Percentiles rank a stretch among this genome's conserved stretches.
These are phyloP conservation scores for Lepidopterella palustris DNA, from an alignment of 495 filamentous ascomycete genomes.

Conservation along the genomic window DNA sequence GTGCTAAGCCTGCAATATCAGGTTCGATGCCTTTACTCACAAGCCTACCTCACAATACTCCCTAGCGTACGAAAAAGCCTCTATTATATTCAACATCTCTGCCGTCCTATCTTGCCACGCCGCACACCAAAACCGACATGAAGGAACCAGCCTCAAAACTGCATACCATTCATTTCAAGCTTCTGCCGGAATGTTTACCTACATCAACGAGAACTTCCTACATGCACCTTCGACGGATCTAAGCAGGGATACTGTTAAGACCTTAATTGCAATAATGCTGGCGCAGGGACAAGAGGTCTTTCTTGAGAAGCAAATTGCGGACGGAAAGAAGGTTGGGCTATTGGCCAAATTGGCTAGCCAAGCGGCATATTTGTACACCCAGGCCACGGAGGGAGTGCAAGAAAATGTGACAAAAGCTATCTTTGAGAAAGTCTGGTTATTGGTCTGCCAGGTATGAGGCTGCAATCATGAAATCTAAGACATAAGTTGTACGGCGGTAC, in stretches of 20 bases:
- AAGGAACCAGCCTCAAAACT: slow-evolving; percentile 89
- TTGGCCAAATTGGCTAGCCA: slow-evolving; percentile 91
- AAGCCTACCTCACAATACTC: slow-evolving; percentile 94
- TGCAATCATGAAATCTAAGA: neutral
- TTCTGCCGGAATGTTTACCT: slow-evolving; percentile 97
- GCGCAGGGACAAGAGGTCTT: slow-evolving; percentile 97
- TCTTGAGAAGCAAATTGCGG: slow-evolving; percentile 88
- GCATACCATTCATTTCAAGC: slow-evolving; percentile 98
- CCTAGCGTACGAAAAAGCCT: slow-evolving; percentile 95
- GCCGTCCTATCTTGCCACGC: slow-evolving; percentile 95
- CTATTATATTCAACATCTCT: slow-evolving; percentile 99
- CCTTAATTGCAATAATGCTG: slow-evolving; percentile 83
- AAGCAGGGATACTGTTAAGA: slow-evolving; percentile 91
- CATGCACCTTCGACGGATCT: slow-evolving; percentile 93
- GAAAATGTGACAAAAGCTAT: slow-evolving; percentile 87
- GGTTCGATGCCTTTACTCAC: slow-evolving; percentile 98
- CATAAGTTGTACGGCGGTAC: neutral
- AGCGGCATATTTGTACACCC: slow-evolving; percentile 76
- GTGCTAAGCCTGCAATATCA: slow-evolving; percentile 32
- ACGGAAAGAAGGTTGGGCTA: slow-evolving; percentile 87
- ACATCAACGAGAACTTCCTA: slow-evolving; percentile 98
- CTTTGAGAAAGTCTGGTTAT: slow-evolving; percentile 93
- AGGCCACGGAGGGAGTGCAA: slow-evolving; percentile 81
- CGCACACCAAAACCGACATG: slow-evolving; percentile 82
- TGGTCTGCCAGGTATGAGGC: slow-evolving; percentile 63